phyloP scores from a whole-genome alignment of 2,329 filamentous ascomycete genomes.

The Trichoderma polysporum region DNA sequence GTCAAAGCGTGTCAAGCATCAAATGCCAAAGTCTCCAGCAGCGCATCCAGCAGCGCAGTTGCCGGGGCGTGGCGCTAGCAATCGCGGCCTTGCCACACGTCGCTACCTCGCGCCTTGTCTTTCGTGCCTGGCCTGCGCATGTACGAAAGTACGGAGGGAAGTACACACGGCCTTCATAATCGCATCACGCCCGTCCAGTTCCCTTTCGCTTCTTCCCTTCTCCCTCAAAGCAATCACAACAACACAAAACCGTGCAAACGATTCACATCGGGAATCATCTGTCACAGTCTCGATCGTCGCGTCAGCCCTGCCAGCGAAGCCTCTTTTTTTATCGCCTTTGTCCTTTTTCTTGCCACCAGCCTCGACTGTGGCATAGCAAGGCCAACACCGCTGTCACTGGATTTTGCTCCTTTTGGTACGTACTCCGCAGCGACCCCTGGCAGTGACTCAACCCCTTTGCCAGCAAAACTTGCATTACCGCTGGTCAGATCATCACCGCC shows the following conservation, averaged over 20 bases:
- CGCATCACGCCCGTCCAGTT: constrained; percentile 30
- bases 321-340: constrained; percentile 25
- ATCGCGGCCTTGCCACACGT: constrained; percentile 14
- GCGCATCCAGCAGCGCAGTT: background rate
- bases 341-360: constrained; percentile 22
- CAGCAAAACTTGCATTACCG: constrained; percentile 21
- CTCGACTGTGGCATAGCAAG: constrained; percentile 23
- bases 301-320: constrained; percentile 45
- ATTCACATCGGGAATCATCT: constrained; percentile 55
- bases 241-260: constrained; percentile 49
- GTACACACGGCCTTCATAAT: constrained; percentile 27
- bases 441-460: constrained; percentile 25
- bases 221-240: constrained; percentile 50
- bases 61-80: constrained; percentile 18
- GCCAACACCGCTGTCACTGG: constrained; percentile 26
- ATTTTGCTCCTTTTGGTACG: constrained; percentile 37
- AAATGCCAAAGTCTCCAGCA: too few relatives aligned
- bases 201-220: constrained; percentile 36
- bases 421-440: constrained; percentile 25
- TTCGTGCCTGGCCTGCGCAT: constrained; percentile 14
- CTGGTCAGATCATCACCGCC: constrained; percentile 17
- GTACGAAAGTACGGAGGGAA: background rate
- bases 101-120: constrained; percentile 7
- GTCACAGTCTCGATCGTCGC: constrained; percentile 62
- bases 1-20: too few relatives aligned